Evolutionary conservation across 1,139 yeast species (phyloP).

Genomic region (Yamadazyma buinensis): DNA sequence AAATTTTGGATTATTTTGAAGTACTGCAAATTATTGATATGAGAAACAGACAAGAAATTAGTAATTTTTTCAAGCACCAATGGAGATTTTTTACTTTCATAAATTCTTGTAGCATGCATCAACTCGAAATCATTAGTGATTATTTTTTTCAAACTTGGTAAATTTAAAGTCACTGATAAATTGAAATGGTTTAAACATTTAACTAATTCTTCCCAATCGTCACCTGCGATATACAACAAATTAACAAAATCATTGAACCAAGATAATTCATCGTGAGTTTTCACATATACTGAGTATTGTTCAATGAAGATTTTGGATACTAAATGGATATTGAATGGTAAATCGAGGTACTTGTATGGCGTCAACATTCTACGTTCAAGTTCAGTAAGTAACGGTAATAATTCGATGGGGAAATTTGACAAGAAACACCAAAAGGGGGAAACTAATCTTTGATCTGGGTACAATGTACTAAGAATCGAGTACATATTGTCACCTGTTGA

Average conservation of each 20-base stretch:
- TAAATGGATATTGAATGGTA: constrained; percentile 58
- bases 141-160: constrained; percentile 6
- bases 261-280: constrained; percentile 10
- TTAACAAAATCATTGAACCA: constrained; percentile 54
- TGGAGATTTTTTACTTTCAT: constrained; percentile 5
- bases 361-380: constrained; percentile 63
- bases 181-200: constrained; percentile 8
- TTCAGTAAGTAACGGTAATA: constrained; percentile 70
- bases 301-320: constrained; percentile 66
- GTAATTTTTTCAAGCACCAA: constrained; percentile 35
- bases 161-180: constrained; percentile 6
- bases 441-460: constrained; percentile 8
- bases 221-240: constrained; percentile 52
- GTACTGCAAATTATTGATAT: constrained; percentile 7
- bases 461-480: constrained; percentile 20
- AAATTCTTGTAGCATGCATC: constrained; percentile 7
- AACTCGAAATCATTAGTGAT: constrained; percentile 14
- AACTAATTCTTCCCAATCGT: constrained; percentile 26
- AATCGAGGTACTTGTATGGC: constrained; percentile 83
- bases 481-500: constrained; percentile 9
- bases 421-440: constrained; percentile 13
- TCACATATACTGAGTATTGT: constrained; percentile 38
- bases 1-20: constrained; percentile 6
- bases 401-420: constrained; percentile 8
- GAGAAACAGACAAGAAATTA: constrained; percentile 13